Base-by-base conservation (phyloP, 2,329 filamentous ascomycete species). In the Colletotrichum chlorophyti region DNA sequence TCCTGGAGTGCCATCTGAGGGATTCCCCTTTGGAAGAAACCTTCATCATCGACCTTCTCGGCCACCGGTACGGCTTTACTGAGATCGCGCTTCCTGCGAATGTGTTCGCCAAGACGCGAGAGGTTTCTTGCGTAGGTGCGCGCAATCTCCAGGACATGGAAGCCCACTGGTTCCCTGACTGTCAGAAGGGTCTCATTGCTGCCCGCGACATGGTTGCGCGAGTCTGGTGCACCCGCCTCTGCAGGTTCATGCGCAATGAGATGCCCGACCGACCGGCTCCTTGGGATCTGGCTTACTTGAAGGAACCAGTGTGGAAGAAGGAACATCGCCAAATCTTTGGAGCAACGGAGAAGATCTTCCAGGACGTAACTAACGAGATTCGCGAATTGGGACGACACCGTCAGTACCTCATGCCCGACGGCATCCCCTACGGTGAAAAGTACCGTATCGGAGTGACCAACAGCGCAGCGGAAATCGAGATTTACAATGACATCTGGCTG, bases 401-500 rank as follows among this genome's bases (percentile, higher is more conserved):
- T 7, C 51, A 47, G 8, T 61, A 52, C 42, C 24, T 62, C 34
- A 15, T 42, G 26, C 47, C 45, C 42, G 46, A 62, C 40, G 43
- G 51, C 11, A 62, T 61, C 57, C 52, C 51, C 10, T 62, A 62
- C 47, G 26, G 32, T 2, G 42, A 60, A 31, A 51, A 51, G 40
- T 61, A 42, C 46, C 12, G 10, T 2, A 31, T 51, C 23, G 60
- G 60, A 15, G 50, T 62, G 12, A 62, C 60, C 26, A 34, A 24
- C 35, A 35, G 10, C 19, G 7, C 31, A 19, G 29, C 37, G 5
- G 46, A 61, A 46, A 24, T 45, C 21, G 29, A 37, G 5, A 10
- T 62, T 5, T 62, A 52, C 47, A 29, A 48, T 27, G 47, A 45
- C 31, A 38, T 62, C 24, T 62, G 60, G 60, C 31, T 61, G 46